Evolutionary conservation across 2,329 filamentous ascomycete genomes (phyloP).

Genomic region (Fusarium sp.): DNA sequence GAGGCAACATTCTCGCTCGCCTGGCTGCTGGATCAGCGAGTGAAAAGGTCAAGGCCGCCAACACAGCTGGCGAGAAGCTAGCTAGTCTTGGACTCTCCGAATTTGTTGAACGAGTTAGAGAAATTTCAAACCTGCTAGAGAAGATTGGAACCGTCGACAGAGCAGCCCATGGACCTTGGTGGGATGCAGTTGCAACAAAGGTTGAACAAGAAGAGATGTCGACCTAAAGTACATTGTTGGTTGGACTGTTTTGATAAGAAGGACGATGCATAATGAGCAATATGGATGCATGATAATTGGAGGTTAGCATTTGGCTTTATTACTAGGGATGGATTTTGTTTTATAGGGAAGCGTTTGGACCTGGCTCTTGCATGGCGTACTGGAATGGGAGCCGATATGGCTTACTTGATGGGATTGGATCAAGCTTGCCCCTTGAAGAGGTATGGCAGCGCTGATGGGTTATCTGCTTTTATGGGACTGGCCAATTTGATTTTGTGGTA

Average conservation of each 20-base stretch:
- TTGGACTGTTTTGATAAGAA: conserved; percentile 12
- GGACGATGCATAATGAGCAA: conserved; percentile 36
- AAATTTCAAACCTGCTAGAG: conserved; percentile 77
- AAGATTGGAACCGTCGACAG: conserved; percentile 77
- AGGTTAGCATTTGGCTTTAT: conserved; percentile 32
- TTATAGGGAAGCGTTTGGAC: conserved; percentile 37
- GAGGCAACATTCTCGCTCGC: conserved; percentile 75
- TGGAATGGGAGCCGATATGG: conserved; percentile 34
- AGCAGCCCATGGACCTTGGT: conserved; percentile 78
- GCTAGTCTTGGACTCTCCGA: conserved; percentile 79
- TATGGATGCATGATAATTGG: conserved; percentile 40
- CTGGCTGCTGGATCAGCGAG: conserved; percentile 76
- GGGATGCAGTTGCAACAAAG: conserved; percentile 75
- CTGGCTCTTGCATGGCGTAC: conserved; percentile 39
- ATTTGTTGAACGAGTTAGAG: conserved; percentile 78
- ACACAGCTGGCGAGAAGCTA: conserved; percentile 77
- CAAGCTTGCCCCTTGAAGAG: conserved; percentile 13
- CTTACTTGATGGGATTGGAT: conserved; percentile 18
- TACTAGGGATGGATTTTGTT: conserved; percentile 16
- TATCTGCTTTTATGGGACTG: conserved; percentile 9
- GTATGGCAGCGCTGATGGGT: conserved; percentile 19
- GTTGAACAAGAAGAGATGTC: conserved; percentile 61
- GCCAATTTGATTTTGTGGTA: conserved; percentile 20
- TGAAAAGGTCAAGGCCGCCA: conserved; percentile 79
- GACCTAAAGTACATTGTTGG: conserved; percentile 28